Base-by-base conservation (phyloP, 345 rosid genomes). In the Euclidium syriacum region DNA sequence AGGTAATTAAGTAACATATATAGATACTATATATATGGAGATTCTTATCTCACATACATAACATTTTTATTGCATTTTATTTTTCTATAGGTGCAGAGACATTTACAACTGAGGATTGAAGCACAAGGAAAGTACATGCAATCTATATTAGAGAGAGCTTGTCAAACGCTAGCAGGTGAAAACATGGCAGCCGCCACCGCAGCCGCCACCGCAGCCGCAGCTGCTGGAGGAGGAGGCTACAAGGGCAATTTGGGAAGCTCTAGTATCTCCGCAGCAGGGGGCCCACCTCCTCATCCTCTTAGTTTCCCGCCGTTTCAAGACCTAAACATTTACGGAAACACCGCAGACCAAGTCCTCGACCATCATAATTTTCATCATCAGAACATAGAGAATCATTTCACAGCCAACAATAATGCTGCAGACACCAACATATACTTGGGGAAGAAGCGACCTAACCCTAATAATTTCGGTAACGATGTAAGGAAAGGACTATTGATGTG, bases 91-190 rank as follows among this genome's bases (percentile, higher is more conserved):
- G 98, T 95, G 57, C 99, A 95, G 61, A 83, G 90, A 62, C 99
- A 90, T 80, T 85, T 95, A 34, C 99, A 95, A 47, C 63, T 95
- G 53, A 84, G 99, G 86, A 95, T 91, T 65, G 99, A 95, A 69
- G 99, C 99, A 43, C 96, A 95, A 69, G 99, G 98, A 51, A 90
- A 95, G 53, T 95, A 95, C 77, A 95, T 95, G 96, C 99, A 95
- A 52, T 82, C 88, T 53, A 88, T 95, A 61, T 63, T 95, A 60
- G 96, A 90, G 79, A 90, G 90, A 79, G 99, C 99, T 20, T 88
- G 90, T 39, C 96, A 88, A 73, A 90, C 96, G 44, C 90, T 90
- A 14, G 94, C 88, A 7, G 86, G 95, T 2, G 95, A 84, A 53
- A 84, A 79, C 72, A 65, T 77, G 77, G 78, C 81, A 18, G 72